phyloP scores from a whole-genome alignment of 1,284 basidiomycete genomes.

The Leccinum griseonigrum region DNA sequence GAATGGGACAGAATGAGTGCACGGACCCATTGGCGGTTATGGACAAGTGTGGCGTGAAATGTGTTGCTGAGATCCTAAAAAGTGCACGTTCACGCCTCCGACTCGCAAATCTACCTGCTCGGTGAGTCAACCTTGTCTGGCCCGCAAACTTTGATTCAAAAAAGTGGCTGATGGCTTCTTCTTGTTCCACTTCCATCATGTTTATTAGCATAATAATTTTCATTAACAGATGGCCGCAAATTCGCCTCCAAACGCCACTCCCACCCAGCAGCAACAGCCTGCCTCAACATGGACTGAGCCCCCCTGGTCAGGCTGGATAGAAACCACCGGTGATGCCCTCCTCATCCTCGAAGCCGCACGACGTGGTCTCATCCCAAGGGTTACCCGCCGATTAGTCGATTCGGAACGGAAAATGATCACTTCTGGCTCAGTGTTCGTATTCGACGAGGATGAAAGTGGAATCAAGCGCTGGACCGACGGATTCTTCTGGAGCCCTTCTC shows the following conservation, averaged over 20 bases:
- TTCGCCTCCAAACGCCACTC: slow-evolving; percentile 23
- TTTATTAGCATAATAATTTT: neutral
- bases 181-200: slow-evolving; percentile 26
- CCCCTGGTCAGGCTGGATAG: slow-evolving; percentile 91
- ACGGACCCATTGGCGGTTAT: slow-evolving; percentile 31
- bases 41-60: slow-evolving; percentile 28
- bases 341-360: slow-evolving; percentile 94
- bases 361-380: slow-evolving; percentile 86
- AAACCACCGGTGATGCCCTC: slow-evolving; percentile 92
- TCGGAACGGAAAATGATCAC: slow-evolving; percentile 91
- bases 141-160: slow-evolving; percentile 53
- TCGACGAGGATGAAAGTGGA: slow-evolving; percentile 95
- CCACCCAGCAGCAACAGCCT: slow-evolving; percentile 24
- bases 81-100: slow-evolving; percentile 43
- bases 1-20: slow-evolving; percentile 7
- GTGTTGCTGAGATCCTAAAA: slow-evolving; percentile 23
- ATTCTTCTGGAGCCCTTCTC: slow-evolving; percentile 85
- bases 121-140: slow-evolving; percentile 59
- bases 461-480: slow-evolving; percentile 99
- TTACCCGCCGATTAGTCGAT: slow-evolving; percentile 93
- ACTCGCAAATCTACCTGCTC: slow-evolving; percentile 52
- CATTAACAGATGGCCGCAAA: slow-evolving; percentile 37
- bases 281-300: slow-evolving; percentile 69
- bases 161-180: slow-evolving; percentile 36
- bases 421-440: slow-evolving; percentile 94